phyloP scores from a whole-genome alignment of 2,329 filamentous ascomycete genomes.

The Talaromyces islandicus region DNA sequence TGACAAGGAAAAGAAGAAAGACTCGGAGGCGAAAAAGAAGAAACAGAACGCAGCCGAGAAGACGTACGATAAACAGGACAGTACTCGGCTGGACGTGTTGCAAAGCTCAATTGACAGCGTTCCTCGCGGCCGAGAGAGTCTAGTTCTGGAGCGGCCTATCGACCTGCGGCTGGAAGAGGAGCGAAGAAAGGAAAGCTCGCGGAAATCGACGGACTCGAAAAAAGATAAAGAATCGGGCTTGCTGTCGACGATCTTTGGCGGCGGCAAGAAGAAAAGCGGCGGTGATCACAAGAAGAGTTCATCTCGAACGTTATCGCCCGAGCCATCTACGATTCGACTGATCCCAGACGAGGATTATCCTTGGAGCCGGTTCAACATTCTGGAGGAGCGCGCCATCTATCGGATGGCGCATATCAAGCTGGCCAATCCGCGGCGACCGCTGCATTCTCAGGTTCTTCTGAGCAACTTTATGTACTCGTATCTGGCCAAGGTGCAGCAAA shows the following conservation, averaged over 20 bases:
- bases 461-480: conserved; percentile 99
- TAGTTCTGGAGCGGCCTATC: conserved; percentile 70
- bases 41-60: conserved; percentile 43
- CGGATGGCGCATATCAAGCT: conserved; percentile 98
- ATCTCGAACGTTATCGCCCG: conserved; percentile 71
- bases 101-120: conserved; percentile 77
- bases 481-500: conserved; percentile 94
- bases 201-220: conserved; percentile 65
- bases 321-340: conserved; percentile 66
- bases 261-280: conserved; percentile 79
- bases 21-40: conserved; percentile 57
- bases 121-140: conserved; percentile 63
- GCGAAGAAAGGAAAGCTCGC: conserved; percentile 71
- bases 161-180: conserved; percentile 62
- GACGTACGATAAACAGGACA: conserved; percentile 74
- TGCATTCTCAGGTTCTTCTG: conserved; percentile 90
- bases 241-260: conserved; percentile 90
- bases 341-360: conserved; percentile 90
- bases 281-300: conserved; percentile 66
- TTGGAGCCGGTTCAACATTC: conserved; percentile 90
- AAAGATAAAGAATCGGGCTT: conserved; percentile 83
- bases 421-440: conserved; percentile 85
- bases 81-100: conserved; percentile 74
- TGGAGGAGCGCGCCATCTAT: conserved; percentile 95
- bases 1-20: conserved; percentile 57